Percentiles rank a stretch among this genome's conserved stretches.
Conservation (phyloP, 768 basidiomycete species). For the Pleurotus tuoliensis region DNA sequence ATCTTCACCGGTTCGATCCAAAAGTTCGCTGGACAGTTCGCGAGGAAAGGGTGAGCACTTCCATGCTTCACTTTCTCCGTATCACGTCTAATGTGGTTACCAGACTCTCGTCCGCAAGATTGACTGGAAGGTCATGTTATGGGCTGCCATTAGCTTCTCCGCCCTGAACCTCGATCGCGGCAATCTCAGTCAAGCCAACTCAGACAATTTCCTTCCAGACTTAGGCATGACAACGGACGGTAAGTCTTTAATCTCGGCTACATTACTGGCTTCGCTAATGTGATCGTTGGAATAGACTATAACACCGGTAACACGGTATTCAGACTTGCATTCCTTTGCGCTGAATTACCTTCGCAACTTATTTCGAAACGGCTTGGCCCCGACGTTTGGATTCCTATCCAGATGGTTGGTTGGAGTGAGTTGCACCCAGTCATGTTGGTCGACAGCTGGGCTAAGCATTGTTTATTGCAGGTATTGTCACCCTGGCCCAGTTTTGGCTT, state of each 20-base stretch:
- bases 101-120: conserved; percentile 50
- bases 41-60: conserved; percentile 41
- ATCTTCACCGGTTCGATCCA: conserved; percentile 53
- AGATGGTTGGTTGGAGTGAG: conserved; percentile 29
- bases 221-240: conserved; percentile 26
- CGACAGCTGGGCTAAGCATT: background rate
- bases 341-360: conserved; percentile 61
- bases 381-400: conserved; percentile 60
- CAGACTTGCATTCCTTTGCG: conserved; percentile 45
- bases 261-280: too few relatives aligned
- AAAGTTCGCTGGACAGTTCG: conserved; percentile 55
- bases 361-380: conserved; percentile 60
- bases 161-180: conserved; percentile 51
- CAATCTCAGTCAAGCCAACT: conserved; percentile 56
- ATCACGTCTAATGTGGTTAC: background rate
- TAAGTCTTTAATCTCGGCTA: conserved; percentile 4
- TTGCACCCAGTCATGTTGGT: background rate
- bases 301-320: conserved; percentile 55
- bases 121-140: conserved; percentile 60
- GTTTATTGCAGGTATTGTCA: conserved; percentile 28
- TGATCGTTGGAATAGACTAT: conserved; percentile 33
- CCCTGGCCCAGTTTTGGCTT: conserved; percentile 52
- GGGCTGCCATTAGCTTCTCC: conserved; percentile 54
- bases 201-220: conserved; percentile 55
- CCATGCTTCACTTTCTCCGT: background rate